Evolutionary conservation across 805 yeast genomes (phyloP).

Genomic region (Komagataella kurtzmanii): DNA sequence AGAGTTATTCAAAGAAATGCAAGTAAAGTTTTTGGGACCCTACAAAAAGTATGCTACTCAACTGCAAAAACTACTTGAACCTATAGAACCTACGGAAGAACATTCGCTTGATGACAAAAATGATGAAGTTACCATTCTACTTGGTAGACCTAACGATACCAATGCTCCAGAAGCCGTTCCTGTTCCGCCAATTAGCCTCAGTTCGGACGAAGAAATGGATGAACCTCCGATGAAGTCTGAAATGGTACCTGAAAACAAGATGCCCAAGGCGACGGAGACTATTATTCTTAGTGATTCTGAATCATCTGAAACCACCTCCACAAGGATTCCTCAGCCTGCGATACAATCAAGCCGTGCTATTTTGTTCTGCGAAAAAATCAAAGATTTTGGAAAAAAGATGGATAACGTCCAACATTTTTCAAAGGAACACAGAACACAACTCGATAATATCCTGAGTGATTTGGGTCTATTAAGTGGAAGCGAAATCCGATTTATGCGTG

Average conservation of each 20-base stretch:
- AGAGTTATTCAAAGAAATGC: slow-evolving; percentile 4
- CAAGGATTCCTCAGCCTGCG: not conserved
- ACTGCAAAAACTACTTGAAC: not conserved
- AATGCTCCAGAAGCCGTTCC: not conserved
- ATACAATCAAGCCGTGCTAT: not conserved
- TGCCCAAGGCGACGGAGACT: not conserved
- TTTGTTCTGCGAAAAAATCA: not conserved
- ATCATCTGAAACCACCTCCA: not conserved
- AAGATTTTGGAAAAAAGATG: not conserved
- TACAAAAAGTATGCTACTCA: not conserved
- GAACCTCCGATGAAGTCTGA: not conserved
- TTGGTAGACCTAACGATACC: not conserved
- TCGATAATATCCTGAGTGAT: not conserved
- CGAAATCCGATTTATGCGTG: not conserved
- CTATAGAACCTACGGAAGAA: not conserved
- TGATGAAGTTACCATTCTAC: not conserved
- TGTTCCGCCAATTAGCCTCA: not conserved
- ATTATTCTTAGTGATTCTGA: not conserved
- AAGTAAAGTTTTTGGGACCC: not conserved
- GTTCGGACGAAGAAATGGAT: not conserved
- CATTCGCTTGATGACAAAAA: not conserved
- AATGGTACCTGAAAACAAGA: not conserved
- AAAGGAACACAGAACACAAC: not conserved
- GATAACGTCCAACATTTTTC: too few relatives aligned
- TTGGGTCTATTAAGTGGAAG: not conserved